Evolutionary conservation across 2,329 filamentous ascomycete genomes (phyloP).

Genomic region (Colletotrichum orbiculare): DNA sequence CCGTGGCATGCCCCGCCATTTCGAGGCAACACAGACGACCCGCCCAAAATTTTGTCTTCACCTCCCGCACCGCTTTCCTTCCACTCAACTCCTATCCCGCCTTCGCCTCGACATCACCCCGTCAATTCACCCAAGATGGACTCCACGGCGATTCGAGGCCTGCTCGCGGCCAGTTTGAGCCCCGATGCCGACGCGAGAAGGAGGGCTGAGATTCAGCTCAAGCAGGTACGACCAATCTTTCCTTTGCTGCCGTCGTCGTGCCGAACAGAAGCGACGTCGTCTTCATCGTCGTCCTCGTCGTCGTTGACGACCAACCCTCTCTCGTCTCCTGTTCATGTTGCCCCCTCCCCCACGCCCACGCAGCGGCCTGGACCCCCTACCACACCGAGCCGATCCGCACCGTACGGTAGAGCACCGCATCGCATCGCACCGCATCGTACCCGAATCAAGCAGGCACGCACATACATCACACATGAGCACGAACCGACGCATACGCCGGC

Average conservation of each 20-base stretch:
- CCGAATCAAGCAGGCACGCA: conserved; percentile 17
- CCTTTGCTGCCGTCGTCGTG: conserved; percentile 14
- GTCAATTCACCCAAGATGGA: conserved; percentile 68
- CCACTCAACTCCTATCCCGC: conserved; percentile 38
- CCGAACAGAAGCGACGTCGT: conserved; percentile 13
- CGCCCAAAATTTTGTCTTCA: conserved; percentile 40
- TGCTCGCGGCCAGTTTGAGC: conserved; percentile 81
- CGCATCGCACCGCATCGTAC: conserved; percentile 14
- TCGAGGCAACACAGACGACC: conserved; percentile 36
- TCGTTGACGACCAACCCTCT: background rate
- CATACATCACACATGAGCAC: conserved; percentile 5
- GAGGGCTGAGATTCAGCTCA: conserved; percentile 83
- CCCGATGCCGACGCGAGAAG: conserved; percentile 79
- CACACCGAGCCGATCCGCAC: conserved; percentile 33
- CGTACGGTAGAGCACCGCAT: background rate
- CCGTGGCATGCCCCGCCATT: conserved; percentile 38
- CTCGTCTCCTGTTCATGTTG: conserved; percentile 1
- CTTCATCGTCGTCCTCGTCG: conserved; percentile 11
- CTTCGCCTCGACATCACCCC: conserved; percentile 37
- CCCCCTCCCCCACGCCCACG: conserved; percentile 32
- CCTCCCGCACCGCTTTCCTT: conserved; percentile 36
- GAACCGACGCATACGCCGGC: conserved; percentile 20
- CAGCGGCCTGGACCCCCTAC: conserved; percentile 28
- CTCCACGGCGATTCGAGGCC: conserved; percentile 77
- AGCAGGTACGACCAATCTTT: conserved; percentile 70